Percentiles rank a stretch among this genome's conserved stretches.
Conservation (phyloP, 2,329 filamentous ascomycete genomes). For the Botrytis hyacinthi region DNA sequence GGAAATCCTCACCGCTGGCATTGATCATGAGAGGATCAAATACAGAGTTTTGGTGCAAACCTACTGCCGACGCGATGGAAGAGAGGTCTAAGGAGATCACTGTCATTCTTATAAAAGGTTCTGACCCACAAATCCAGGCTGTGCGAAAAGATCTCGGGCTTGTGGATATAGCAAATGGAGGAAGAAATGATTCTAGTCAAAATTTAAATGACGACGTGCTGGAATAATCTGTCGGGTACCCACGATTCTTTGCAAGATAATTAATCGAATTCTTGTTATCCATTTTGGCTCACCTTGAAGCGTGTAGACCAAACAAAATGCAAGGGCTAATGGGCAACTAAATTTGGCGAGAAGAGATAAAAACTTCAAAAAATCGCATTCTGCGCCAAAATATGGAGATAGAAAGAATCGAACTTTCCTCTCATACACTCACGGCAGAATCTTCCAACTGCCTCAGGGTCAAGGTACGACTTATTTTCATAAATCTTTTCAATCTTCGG, state of each 20-base stretch:
- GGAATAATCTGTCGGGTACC: background rate
- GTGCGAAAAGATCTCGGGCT: background rate
- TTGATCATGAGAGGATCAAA: background rate
- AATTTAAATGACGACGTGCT: background rate
- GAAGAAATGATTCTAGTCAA: background rate
- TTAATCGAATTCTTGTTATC: fast-evolving
- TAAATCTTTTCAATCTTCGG: background rate
- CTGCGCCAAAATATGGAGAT: background rate
- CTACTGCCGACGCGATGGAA: background rate
- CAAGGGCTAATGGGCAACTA: background rate
- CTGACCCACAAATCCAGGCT: background rate
- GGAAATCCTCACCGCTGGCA: background rate
- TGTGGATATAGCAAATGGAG: background rate
- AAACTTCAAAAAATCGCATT: fast-evolving
- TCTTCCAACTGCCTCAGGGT: background rate
- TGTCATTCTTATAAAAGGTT: background rate
- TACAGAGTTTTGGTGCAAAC: background rate
- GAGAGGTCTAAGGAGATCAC: background rate
- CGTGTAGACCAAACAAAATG: no score
- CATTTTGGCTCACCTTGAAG: background rate
- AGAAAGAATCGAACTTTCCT: background rate
- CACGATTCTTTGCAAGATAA: background rate
- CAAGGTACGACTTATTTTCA: background rate
- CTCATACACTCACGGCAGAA: background rate
- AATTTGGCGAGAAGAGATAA: background rate